These are phyloP conservation scores for Xylariaceae sp. DNA, from an alignment of 2,329 filamentous ascomycete species.

Conservation along the genomic window DNA sequence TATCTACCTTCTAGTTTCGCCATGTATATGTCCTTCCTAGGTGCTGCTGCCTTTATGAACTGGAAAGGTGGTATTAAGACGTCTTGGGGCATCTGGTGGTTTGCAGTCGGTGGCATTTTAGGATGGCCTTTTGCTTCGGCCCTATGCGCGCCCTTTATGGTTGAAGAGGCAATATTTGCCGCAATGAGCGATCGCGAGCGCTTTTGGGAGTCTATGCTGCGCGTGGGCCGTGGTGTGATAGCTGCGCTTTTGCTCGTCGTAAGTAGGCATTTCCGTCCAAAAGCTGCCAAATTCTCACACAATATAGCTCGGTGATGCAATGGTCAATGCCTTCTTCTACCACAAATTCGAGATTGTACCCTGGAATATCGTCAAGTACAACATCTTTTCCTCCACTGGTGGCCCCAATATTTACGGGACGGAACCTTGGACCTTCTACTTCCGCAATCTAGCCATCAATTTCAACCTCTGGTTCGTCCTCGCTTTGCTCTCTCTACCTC, in stretches of 20 bases:
- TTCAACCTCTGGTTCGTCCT: slow-evolving; percentile 95
- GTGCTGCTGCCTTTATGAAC: slow-evolving; percentile 88
- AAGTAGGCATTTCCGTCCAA: slow-evolving; percentile 43
- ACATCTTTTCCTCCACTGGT: slow-evolving; percentile 81
- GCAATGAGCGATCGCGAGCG: slow-evolving; percentile 62
- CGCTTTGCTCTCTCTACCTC: slow-evolving; percentile 74
- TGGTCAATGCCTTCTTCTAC: slow-evolving; percentile 85
- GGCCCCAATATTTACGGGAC: slow-evolving; percentile 94
- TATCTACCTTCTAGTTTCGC: slow-evolving; percentile 94
- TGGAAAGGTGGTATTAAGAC: slow-evolving; percentile 82
- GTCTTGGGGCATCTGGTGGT: slow-evolving; percentile 86
- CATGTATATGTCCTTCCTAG: slow-evolving; percentile 92
- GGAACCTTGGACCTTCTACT: slow-evolving; percentile 96
- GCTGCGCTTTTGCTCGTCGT: slow-evolving; percentile 74
- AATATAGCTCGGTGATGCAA: slow-evolving; percentile 69
- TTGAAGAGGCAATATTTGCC: slow-evolving; percentile 74
- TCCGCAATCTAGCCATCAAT: slow-evolving; percentile 89
- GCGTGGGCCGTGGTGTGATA: slow-evolving; percentile 71
- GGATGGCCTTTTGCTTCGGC: slow-evolving; percentile 96
- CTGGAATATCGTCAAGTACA: slow-evolving; percentile 95
- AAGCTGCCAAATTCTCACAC: slow-evolving; percentile 20
- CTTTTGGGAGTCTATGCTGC: slow-evolving; percentile 63
- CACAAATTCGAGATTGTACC: slow-evolving; percentile 77
- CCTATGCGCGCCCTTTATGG: slow-evolving; percentile 78
- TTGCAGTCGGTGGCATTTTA: slow-evolving; percentile 81